phyloP scores from a whole-genome alignment of 306 rosid species.

The Quercus bicolor region DNA sequence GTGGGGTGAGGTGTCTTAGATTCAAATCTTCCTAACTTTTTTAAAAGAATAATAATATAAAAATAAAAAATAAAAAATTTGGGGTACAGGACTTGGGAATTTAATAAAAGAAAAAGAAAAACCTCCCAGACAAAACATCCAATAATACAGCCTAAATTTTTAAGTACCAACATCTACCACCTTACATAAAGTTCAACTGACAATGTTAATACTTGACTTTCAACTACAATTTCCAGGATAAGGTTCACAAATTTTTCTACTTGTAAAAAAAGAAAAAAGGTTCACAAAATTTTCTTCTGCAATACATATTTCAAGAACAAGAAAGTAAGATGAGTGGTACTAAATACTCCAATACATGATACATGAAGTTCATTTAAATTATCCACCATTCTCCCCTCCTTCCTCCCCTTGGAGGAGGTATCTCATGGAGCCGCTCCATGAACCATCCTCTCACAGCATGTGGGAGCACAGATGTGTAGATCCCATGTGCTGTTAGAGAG shows the following conservation, averaged over 20 bases:
- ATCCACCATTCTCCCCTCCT: not conserved
- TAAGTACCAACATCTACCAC: not conserved
- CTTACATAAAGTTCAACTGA: not conserved
- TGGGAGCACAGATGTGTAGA: no score
- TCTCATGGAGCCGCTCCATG: no score
- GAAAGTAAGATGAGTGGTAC: not conserved
- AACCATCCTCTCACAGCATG: no score
- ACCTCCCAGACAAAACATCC: not conserved
- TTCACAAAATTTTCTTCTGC: not conserved
- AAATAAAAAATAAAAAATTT: not conserved
- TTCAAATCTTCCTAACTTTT: not conserved
- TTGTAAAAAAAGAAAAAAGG: no score
- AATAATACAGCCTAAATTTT: not conserved
- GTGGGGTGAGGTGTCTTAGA: not conserved
- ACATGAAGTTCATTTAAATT: not conserved
- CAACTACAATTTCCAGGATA: not conserved
- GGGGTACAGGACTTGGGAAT: not conserved
- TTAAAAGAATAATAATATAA: not conserved
- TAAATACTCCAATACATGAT: not conserved
- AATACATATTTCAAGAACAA: not conserved
- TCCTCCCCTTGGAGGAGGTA: no score
- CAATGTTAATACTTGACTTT: conserved; percentile 2
- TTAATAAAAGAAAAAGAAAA: no score
- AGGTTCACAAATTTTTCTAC: not conserved
- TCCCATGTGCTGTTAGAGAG: no score